A percentile compares a stretch with the other conserved stretches of the same genome.
phyloP scores from a whole-genome alignment of 2,329 filamentous ascomycete genomes.

The Ascochyta koolunga region DNA sequence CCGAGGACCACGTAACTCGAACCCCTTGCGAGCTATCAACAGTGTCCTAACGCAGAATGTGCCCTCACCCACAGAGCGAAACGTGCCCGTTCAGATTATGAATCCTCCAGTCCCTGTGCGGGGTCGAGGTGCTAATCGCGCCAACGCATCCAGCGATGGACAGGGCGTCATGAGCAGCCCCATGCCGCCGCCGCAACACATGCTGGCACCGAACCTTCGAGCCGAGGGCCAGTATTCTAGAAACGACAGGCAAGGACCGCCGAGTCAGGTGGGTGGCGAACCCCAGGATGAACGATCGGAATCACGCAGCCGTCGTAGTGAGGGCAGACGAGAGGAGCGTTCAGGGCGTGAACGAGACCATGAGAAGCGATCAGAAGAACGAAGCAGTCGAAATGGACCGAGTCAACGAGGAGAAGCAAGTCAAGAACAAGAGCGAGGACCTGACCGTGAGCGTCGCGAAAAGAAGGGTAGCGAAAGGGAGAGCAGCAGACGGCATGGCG shows the following conservation, averaged over 20 bases:
- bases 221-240: conserved; percentile 31
- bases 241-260: conserved; percentile 24
- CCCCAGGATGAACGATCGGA: conserved; percentile 36
- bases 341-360: conserved; percentile 33
- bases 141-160: conserved; percentile 28
- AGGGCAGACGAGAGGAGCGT: conserved; percentile 37
- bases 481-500: conserved; percentile 27
- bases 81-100: conserved; percentile 17
- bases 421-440: conserved; percentile 31
- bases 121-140: conserved; percentile 39
- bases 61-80: conserved; percentile 29
- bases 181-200: conserved; percentile 34
- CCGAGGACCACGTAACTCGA: conserved; percentile 30
- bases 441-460: conserved; percentile 38
- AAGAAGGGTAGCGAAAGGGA: conserved; percentile 34
- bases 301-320: conserved; percentile 34
- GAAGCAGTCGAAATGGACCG: conserved; percentile 29
- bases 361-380: conserved; percentile 37
- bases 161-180: conserved; percentile 24
- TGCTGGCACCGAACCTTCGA: conserved; percentile 30
- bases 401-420: conserved; percentile 22
- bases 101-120: conserved; percentile 36
- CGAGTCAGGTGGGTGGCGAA: conserved; percentile 24
- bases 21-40: conserved; percentile 35
- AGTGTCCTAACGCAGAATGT: conserved; percentile 37